Percentiles rank a stretch among this genome's conserved stretches.
phyloP scores from a whole-genome alignment of 805 yeast genomes.

The Metschnikowia bowlesiae region DNA sequence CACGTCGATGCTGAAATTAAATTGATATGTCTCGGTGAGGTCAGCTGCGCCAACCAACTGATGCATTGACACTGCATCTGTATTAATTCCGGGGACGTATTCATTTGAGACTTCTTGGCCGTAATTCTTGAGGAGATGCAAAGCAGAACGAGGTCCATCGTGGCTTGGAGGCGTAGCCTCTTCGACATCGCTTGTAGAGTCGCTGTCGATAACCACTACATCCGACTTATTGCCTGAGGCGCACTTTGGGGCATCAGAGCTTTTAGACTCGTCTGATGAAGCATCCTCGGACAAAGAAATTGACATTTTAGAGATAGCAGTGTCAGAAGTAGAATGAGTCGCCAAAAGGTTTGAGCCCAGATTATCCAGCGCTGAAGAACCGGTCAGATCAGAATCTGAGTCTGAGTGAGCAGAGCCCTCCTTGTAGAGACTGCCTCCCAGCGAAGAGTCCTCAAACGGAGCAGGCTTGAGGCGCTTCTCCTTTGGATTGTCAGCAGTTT shows the following conservation, averaged over 20 bases:
- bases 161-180: background rate
- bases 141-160: constrained; percentile 15
- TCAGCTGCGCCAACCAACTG: constrained; percentile 30
- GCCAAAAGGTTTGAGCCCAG: background rate
- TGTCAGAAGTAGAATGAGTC: background rate
- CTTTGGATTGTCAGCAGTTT: background rate
- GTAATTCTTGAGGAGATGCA: constrained; percentile 26
- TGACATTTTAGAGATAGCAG: background rate
- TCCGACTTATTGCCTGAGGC: background rate
- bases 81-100: constrained; percentile 14
- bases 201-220: constrained; percentile 2
- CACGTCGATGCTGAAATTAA: constrained; percentile 46
- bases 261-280: background rate
- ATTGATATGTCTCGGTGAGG: constrained; percentile 38
- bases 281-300: background rate
- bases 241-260: background rate
- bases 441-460: background rate
- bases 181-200: background rate
- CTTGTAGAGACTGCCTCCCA: background rate
- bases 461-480: background rate
- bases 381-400: background rate
- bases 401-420: background rate
- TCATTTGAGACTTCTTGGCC: constrained; percentile 15
- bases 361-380: background rate
- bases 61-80: constrained; percentile 24